Evolutionary conservation across 257 asterid species (phyloP), one percentile per base, ranked within the genome.

Genomic region (Solanum verrucosum): DNA sequence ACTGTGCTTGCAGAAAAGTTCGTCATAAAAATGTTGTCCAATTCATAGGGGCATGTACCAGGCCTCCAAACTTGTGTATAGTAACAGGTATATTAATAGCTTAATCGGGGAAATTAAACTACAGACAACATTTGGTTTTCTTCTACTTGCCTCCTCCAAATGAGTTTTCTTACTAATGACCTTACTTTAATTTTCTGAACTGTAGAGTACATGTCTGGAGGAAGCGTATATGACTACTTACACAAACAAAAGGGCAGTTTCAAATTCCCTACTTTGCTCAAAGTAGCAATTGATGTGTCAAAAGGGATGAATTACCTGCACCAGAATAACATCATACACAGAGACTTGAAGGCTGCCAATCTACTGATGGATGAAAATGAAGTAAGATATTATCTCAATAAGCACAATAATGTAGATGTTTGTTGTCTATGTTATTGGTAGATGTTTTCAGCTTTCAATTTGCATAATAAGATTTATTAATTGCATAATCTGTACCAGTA

Each of bases 301-400:
- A 97, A 94, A 94, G 99, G 99, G 87, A 97, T 97, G 99, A 93
- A 93, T 90, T 97, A 97, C 88, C 94, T 97, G 95, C 99, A 97
- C 89, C 99, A 97, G 93, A 97, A 96, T 92, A 97, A 96, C 87
- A 97, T 97, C 87, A 93, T 97, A 90, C 99, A 97, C 90, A 93
- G 99, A 91, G 99, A 97, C 90, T 91, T 97, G 93, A 97, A 97
- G 94, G 98, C 99, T 86, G 99, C 99, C 73, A 97, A 97, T 92
- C 96, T 97, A 90, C 91, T 97, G 89, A 90, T 97, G 99, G 99
- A 97, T 91, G 99, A 97, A 90, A 93, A 97, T 92, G 98, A 95
- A 87, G 99, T 96, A 90, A 93, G 96, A 83, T 38, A 72, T 42
- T 83, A 52, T 49, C 79, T 75, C 14, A 35, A 25, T 27, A 31